Conservation (phyloP, 352 stramenopile genomes). For the Phytophthora sansomeana region DNA sequence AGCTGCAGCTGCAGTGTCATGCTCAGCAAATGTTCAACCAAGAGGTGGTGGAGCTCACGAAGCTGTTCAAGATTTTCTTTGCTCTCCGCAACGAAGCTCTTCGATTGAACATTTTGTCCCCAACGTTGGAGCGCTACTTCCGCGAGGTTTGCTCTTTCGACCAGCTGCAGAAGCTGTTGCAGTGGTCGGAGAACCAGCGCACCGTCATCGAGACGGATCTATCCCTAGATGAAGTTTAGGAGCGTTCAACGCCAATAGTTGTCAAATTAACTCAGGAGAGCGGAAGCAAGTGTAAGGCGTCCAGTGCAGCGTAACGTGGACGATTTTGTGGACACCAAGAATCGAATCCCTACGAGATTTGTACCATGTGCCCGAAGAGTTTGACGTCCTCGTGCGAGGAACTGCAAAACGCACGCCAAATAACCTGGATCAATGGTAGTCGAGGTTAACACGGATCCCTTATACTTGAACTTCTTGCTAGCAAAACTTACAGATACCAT, state of each 20-base stretch:
- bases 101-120: conserved; percentile 69
- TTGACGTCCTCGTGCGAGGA: background rate
- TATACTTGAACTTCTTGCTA: conserved; percentile 7
- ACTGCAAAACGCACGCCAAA: background rate
- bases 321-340: conserved; percentile 26
- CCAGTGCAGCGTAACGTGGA: conserved; percentile 18
- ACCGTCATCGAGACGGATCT: conserved; percentile 58
- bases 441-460: conserved; percentile 7
- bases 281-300: conserved; percentile 10
- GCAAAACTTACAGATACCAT: conserved; percentile 1
- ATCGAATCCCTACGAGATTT: conserved; percentile 26
- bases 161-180: conserved; percentile 74
- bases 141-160: conserved; percentile 72
- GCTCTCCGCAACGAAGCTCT: conserved; percentile 72
- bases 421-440: conserved; percentile 32
- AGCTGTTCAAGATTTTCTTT: conserved; percentile 87
- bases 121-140: conserved; percentile 75
- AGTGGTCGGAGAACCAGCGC: conserved; percentile 82
- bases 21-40: conserved; percentile 69
- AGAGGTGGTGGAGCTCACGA: conserved; percentile 67
- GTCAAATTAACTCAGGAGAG: conserved; percentile 33
- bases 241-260: conserved; percentile 17
- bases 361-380: conserved; percentile 1
- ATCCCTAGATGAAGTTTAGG: conserved; percentile 40
- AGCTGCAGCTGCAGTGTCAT: conserved; percentile 69